phyloP scores from a whole-genome alignment of 2,329 filamentous ascomycete species.

The Epichloe gansuensis region DNA sequence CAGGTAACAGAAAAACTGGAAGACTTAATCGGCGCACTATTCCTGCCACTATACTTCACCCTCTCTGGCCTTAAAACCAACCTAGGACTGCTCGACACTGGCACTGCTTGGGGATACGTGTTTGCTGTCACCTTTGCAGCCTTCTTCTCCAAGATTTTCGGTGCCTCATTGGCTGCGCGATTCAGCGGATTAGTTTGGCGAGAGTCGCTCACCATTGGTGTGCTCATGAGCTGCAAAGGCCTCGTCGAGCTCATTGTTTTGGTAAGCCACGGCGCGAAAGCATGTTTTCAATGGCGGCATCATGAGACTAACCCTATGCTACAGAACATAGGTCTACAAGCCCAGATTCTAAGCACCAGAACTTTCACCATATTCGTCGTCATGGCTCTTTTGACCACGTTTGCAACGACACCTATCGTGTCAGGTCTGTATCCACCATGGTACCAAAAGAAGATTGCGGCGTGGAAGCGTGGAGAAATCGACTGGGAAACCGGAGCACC shows the following conservation, averaged over 20 bases:
- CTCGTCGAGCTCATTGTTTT: conserved; percentile 91
- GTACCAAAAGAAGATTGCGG: conserved; percentile 40
- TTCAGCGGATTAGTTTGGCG: conserved; percentile 74
- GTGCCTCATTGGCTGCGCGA: conserved; percentile 67
- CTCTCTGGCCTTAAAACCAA: conserved; percentile 84
- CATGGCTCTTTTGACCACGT: conserved; percentile 82
- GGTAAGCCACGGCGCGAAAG: conserved; percentile 34
- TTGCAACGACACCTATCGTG: conserved; percentile 68
- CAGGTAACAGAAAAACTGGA: conserved; percentile 90
- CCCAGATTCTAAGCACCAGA: conserved; percentile 63
- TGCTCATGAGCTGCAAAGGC: conserved; percentile 93
- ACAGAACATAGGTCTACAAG: conserved; percentile 65
- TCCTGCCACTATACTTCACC: conserved; percentile 87
- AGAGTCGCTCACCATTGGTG: conserved; percentile 78
- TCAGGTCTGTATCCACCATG: conserved; percentile 59
- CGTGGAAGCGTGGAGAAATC: conserved; percentile 68
- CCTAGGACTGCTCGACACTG: conserved; percentile 68
- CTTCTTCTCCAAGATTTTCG: conserved; percentile 74
- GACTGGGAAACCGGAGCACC: conserved; percentile 53
- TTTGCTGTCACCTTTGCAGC: conserved; percentile 71
- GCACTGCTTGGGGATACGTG: conserved; percentile 82
- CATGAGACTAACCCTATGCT: not conserved
- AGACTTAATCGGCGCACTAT: conserved; percentile 72
- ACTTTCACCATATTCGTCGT: conserved; percentile 93
- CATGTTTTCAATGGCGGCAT: not conserved